These are phyloP conservation scores for Suillus subalutaceus DNA, from an alignment of 768 basidiomycete species.

Conservation along the genomic window DNA sequence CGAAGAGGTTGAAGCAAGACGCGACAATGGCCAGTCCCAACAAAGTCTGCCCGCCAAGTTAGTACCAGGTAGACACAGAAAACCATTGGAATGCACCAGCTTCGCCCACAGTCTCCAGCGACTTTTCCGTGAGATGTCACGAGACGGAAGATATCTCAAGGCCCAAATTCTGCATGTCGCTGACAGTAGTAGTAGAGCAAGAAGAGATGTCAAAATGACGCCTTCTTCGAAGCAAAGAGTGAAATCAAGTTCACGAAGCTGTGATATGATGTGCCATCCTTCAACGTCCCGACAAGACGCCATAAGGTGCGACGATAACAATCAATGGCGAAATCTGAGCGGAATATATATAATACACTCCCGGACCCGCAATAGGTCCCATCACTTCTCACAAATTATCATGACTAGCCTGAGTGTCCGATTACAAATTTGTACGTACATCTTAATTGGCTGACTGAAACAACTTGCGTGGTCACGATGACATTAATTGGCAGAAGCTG, in stretches of 20 bases:
- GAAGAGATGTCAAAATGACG: conserved; percentile 56
- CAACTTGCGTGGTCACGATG: neutral
- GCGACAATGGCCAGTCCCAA: conserved; percentile 48
- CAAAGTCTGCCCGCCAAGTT: conserved; percentile 40
- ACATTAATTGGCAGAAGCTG: neutral
- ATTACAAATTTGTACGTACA: neutral
- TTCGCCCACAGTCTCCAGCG: conserved; percentile 59
- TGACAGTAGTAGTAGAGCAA: conserved; percentile 48
- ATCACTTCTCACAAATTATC: neutral
- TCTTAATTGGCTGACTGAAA: neutral
- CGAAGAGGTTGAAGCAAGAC: conserved; percentile 47
- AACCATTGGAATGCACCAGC: conserved; percentile 51
- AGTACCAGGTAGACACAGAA: neutral
- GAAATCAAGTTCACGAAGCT: conserved; percentile 66
- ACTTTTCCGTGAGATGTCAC: conserved; percentile 49
- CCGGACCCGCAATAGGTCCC: neutral
- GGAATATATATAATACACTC: neutral
- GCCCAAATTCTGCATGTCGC: conserved; percentile 41
- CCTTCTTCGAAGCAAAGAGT: conserved; percentile 86
- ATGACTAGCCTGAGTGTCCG: neutral
- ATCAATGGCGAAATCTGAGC: neutral
- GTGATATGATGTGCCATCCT: conserved; percentile 68
- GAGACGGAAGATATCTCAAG: conserved; percentile 28
- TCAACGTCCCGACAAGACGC: conserved; percentile 56
- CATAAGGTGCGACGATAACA: conserved; percentile 30